Base-by-base conservation (phyloP, 2,329 filamentous ascomycete genomes). In the Thermoascus crustaceus region DNA sequence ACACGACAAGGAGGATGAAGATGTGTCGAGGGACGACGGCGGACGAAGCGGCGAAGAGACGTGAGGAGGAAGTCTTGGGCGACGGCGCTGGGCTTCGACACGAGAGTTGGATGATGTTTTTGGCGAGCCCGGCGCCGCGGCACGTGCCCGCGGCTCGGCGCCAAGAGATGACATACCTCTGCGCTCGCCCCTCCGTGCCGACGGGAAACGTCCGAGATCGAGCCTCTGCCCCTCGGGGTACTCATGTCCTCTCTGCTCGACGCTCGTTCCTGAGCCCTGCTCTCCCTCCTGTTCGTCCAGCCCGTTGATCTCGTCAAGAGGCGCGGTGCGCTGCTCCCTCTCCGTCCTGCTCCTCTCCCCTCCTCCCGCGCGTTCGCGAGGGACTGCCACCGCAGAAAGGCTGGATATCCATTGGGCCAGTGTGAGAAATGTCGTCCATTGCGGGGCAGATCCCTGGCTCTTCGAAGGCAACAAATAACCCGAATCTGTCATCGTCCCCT, bases 371-470 rank as follows among this genome's bases (percentile, higher is more conserved):
- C 14, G 22, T 16, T 18, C n/a, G 17, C 26, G 14, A 20, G 30
- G n/a, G 34, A 34, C 38, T 40, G 24, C 34, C 13, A 16, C 21
- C 19, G 11, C 7, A 35, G 7, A 25, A 34, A 32, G 24, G 11
- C 27, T 14, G 24, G 17, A 18, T 4, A 11, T 11, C 17, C 11
- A n/a, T 14, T 26, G 17, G 19, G 30, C 32, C 9, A 16, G 7
- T 16, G 16, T 42, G 30, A 57, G 55, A 55, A 47, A 66, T 66
- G 62, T 65, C 62, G 50, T 61, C 58, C 38, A 60, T 55, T 49
- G 35, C 53, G 45, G 58, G 57, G 42, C 59, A 58, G 38, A 48
- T 45, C 21, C 44, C 53, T 37, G 49, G 52, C 35, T 49, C 57
- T 39, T 56, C 62, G 23, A 68, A 68, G 54, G 52, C 58, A 41